Evolutionary conservation across 352 stramenopile genomes (phyloP).

Genomic region (Phytopythium boreale): DNA sequence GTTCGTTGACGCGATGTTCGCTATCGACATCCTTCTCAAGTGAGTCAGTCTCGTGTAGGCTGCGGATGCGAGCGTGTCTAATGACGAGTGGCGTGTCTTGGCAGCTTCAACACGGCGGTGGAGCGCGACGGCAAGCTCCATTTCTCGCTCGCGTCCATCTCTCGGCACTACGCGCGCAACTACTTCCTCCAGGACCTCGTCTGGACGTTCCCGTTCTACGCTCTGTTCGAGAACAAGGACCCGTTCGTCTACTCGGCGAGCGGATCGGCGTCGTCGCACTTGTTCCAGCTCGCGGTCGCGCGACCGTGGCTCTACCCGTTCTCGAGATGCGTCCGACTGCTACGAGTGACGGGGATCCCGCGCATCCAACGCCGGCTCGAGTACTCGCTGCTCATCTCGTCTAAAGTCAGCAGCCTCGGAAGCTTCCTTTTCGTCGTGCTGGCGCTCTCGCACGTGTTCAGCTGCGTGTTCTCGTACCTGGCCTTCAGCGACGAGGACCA

Average conservation of each 20-base stretch:
- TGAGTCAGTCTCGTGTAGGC: slow-evolving; percentile 14
- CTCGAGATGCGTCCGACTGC: slow-evolving; percentile 42
- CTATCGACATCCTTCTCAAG: slow-evolving; percentile 70
- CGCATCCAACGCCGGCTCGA: slow-evolving; percentile 62
- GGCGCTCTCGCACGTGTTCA: slow-evolving; percentile 80
- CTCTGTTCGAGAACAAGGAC: slow-evolving; percentile 34
- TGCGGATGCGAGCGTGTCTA: not conserved
- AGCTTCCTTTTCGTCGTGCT: slow-evolving; percentile 74
- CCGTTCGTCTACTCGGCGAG: slow-evolving; percentile 11
- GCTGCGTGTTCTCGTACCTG: slow-evolving; percentile 70
- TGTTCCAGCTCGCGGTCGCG: slow-evolving; percentile 23
- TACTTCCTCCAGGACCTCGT: slow-evolving; percentile 65
- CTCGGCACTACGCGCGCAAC: slow-evolving; percentile 38
- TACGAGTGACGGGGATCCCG: slow-evolving; percentile 49
- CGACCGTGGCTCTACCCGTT: slow-evolving; percentile 42
- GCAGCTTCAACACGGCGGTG: slow-evolving; percentile 72
- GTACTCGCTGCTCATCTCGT: slow-evolving; percentile 73
- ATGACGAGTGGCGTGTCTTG: not conserved
- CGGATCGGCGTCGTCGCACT: slow-evolving; percentile 8
- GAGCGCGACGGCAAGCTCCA: slow-evolving; percentile 73
- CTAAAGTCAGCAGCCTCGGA: slow-evolving; percentile 69
- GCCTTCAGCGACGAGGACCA: slow-evolving; percentile 60
- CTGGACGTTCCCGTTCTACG: slow-evolving; percentile 72
- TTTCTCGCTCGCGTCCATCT: slow-evolving; percentile 55
- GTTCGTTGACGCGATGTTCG: slow-evolving; percentile 64